These are phyloP conservation scores for Candida andamanensis DNA, from an alignment of 805 yeast genomes.

Conservation along the genomic window DNA sequence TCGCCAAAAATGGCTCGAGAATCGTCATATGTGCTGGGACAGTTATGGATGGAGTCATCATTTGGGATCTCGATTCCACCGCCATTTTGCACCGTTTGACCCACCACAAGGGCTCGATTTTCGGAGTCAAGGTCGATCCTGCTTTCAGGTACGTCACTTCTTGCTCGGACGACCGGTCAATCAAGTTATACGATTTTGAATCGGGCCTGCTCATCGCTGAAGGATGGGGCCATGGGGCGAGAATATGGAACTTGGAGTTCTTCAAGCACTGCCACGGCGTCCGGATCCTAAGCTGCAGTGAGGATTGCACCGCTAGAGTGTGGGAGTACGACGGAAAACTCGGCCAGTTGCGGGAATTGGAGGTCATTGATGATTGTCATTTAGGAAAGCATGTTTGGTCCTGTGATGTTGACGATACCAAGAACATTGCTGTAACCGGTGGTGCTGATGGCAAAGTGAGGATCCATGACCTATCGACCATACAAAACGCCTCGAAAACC, in stretches of 20 bases:
- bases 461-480: slow-evolving; percentile 45
- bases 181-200: slow-evolving; percentile 64
- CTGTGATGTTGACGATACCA: slow-evolving; percentile 47
- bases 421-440: slow-evolving; percentile 65
- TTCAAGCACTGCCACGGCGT: slow-evolving; percentile 43
- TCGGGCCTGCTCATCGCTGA: slow-evolving; percentile 58
- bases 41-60: slow-evolving; percentile 78
- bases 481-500: slow-evolving; percentile 6
- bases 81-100: slow-evolving; percentile 50
- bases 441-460: slow-evolving; percentile 91
- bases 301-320: slow-evolving; percentile 77
- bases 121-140: slow-evolving; percentile 63
- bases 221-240: slow-evolving; percentile 96
- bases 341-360: slow-evolving; percentile 32
- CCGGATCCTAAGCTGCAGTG: slow-evolving; percentile 69
- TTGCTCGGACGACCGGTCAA: slow-evolving; percentile 93
- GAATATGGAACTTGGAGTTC: slow-evolving; percentile 83
- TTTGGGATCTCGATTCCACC: slow-evolving; percentile 59
- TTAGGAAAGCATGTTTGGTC: slow-evolving; percentile 88
- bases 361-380: slow-evolving; percentile 60
- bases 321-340: slow-evolving; percentile 51
- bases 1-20: slow-evolving; percentile 34
- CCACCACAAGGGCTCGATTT: slow-evolving; percentile 89
- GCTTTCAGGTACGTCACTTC: slow-evolving; percentile 57
- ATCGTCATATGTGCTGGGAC: slow-evolving; percentile 83